phyloP scores from a whole-genome alignment of 129 eudicot genomes.

The Oenanthe sinensis region DNA sequence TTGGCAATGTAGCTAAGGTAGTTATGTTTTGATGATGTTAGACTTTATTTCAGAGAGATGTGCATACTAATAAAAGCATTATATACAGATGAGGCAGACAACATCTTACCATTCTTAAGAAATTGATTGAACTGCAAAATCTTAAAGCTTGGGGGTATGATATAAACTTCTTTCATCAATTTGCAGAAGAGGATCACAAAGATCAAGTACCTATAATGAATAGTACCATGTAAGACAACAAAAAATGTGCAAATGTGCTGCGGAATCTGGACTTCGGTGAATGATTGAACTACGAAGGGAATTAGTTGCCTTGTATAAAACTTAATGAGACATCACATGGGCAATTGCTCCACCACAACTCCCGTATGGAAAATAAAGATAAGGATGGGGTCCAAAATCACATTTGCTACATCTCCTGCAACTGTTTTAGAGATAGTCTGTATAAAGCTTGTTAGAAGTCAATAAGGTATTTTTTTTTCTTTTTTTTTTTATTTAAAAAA shows the following conservation, averaged over 20 bases:
- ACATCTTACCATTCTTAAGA: constrained; percentile 59
- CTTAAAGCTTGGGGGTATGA: constrained; percentile 59
- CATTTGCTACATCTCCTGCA: constrained; percentile 46
- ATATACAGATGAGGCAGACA: background rate
- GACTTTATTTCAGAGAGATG: background rate
- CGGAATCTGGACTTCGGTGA: background rate
- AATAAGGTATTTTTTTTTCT: no score
- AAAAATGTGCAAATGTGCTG: background rate
- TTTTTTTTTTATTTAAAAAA: no score
- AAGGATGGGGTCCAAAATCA: constrained; percentile 60
- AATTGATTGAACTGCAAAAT: constrained; percentile 59
- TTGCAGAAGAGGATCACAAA: constrained; percentile 46
- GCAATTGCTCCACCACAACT: constrained; percentile 79
- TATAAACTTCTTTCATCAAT: constrained; percentile 52
- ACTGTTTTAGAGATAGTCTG: constrained; percentile 24
- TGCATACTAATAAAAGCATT: no score
- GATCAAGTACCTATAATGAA: constrained; percentile 40
- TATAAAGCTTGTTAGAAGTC: no score
- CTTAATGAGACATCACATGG: constrained; percentile 75
- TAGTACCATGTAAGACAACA: background rate
- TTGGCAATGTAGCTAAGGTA: background rate
- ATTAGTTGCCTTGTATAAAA: background rate
- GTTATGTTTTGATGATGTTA: background rate
- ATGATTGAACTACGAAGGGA: background rate
- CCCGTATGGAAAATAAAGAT: constrained; percentile 51